Base-by-base conservation (phyloP, 1,284 basidiomycete genomes). In the Cryptococcus amylolentus region DNA sequence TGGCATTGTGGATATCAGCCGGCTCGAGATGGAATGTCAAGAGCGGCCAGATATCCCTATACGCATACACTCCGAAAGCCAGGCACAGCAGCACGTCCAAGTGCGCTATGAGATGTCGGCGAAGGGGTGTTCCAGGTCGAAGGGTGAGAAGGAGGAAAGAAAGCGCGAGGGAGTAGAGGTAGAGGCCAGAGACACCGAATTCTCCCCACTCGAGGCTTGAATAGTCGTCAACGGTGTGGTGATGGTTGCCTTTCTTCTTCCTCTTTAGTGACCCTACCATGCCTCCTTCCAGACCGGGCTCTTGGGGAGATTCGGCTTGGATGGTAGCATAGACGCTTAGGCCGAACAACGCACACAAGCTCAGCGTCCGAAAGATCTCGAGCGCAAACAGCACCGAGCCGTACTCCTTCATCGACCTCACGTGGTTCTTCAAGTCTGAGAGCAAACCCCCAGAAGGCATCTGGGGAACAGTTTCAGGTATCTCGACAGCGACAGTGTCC, bases 1-100 rank as follows among this genome's bases (percentile, higher is more conserved):
- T 78, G 3, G 66, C 52, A 16, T 66, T 73, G 43, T 72, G 54
- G 35, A 68, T 60, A 60, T 85, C 83, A 1, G 73, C 63, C 0
- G 82, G 80, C 5, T 47, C 49, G 7, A 79, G 69, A 39, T 75
- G 69, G 61, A 69, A 85, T 0, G 84, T 87, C 16, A 80, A 76
- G 6, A 86, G 68, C 9, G 87, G 86, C 72, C 81, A 84, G 18
- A 88, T 54, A 68, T 88, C 85, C 16, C 86, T 81, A 68, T 85
- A 86, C 7, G 77, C 72, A 68, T 83, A 87, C 14, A 83, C 75
- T 2, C 54, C 64, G 64, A 79, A 81, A 0, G 77, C 77, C 51
- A 78, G 49, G 43, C 80, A 75, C 27, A 80, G 66, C 9, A 84
- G 65, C 2, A 75, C 56, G 56, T 76, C 70, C 42, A 75, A 62